Evolutionary conservation across 495 filamentous ascomycete species (phyloP), one percentile per base, ranked within the genome.

Genomic region (Penicillium paradoxum): DNA sequence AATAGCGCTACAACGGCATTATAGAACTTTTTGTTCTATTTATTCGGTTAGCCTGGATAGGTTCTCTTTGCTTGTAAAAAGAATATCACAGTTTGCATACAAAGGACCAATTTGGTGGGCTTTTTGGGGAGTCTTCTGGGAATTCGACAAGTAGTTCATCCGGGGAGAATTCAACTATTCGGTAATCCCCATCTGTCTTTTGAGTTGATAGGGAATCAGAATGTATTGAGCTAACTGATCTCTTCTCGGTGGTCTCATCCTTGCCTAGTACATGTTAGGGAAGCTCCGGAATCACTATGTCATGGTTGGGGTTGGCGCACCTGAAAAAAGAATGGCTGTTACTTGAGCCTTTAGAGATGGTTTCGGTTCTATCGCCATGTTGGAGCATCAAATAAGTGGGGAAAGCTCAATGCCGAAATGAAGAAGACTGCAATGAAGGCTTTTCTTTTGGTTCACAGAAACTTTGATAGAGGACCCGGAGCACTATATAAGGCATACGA

Each of bases 1-100:
- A 82, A 55, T 57, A 88, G 79, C 9, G 74, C 75, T 0, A 78
- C 73, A 19, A 82, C 44, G 2, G 85, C 61, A 33, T 85, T 77
- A 54, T 73, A 79, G 5, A 74, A 33, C 55, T 91, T 91, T 64
- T 77, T 83, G 33, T 48, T 59, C 73, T 80, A 48, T 17, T 44
- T 0, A 2, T 4, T 25, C 1, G 8, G 47, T 65, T 27, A 59
- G 63, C n/a, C n/a, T n/a, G n/a, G n/a, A n/a, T n/a, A n/a, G n/a
- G n/a, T n/a, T n/a, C n/a, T n/a, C n/a, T n/a, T n/a, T n/a, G n/a
- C n/a, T n/a, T n/a, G n/a, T n/a, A n/a, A n/a, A n/a, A n/a, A n/a
- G 3, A 5, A 24, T 18, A 24, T 45, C 2, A 11, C 29, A 22
- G 29, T n/a, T n/a, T 44, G 55, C 64, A 47, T 63, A 72, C 69